Evolutionary conservation across 768 basidiomycete species (phyloP).

Genomic region (Kwoniella pini): DNA sequence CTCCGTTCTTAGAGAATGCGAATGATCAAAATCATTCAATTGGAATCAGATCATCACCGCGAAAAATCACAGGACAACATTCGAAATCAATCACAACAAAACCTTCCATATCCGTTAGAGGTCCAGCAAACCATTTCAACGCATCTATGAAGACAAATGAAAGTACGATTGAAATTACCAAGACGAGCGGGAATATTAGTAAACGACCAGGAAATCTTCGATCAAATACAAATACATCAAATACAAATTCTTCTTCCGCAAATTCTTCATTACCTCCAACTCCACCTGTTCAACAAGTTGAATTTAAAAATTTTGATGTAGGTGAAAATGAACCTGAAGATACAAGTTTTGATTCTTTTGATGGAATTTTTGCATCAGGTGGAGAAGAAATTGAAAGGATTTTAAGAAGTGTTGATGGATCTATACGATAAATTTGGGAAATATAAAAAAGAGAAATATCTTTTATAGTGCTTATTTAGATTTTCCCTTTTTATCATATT

Average conservation of each 20-base stretch:
- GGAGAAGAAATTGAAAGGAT: slow-evolving; percentile 25
- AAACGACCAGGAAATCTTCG: neutral
- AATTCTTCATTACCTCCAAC: slow-evolving; percentile 7
- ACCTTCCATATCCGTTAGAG: too few relatives aligned
- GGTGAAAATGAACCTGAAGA: slow-evolving; percentile 24
- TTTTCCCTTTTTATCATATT: too few relatives aligned
- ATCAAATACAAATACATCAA: neutral
- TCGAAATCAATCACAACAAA: too few relatives aligned
- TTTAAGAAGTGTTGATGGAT: slow-evolving; percentile 16
- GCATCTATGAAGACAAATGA: too few relatives aligned
- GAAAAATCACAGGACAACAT: neutral
- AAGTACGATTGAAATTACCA: too few relatives aligned
- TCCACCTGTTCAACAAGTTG: neutral
- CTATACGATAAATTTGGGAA: too few relatives aligned
- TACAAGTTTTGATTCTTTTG: slow-evolving; percentile 27
- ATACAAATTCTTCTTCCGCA: neutral
- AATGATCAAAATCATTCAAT: neutral
- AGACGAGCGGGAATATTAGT: neutral
- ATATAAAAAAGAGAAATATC: too few relatives aligned
- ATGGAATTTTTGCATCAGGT: slow-evolving; percentile 24
- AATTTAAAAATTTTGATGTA: slow-evolving; percentile 20
- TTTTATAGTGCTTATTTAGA: too few relatives aligned
- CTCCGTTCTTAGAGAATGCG: slow-evolving; percentile 2
- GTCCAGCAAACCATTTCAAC: too few relatives aligned
- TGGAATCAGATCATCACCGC: slow-evolving; percentile 8